Evolutionary conservation across 2,329 filamentous ascomycete species (phyloP), one percentile per base, ranked within the genome.

Genomic region (Neofusicoccum laricinum): DNA sequence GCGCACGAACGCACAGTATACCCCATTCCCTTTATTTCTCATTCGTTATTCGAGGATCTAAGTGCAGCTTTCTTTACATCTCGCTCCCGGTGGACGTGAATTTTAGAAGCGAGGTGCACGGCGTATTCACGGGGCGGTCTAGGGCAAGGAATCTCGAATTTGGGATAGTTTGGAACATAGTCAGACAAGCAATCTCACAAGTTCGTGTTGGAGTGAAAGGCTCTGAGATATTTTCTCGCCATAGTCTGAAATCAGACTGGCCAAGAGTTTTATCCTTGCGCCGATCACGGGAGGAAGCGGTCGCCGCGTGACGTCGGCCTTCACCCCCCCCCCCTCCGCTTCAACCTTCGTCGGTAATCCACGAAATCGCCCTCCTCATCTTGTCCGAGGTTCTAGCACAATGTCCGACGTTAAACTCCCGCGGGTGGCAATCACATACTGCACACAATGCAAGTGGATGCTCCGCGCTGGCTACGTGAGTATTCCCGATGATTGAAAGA

Each of bases 361-460:
- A n/a, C 25, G 36, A 43, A n/a, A 43, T 17, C 41, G 41, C 15
- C 41, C 10, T 8, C 14, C n/a, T n/a, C n/a, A 17, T 43, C 17
- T 19, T 7, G 11, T 8, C 10, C 55, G 12, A 34, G 7, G 12
- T n/a, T 21, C 43, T 15, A 12, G 8, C 17, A n/a, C 50, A 14
- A 63, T 63, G 61, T 46, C 61, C n/a, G 61, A 63, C n/a, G 61
- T 64, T 7, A 68, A 70, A 17, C 80, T 91, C 11, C 93, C 93
- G 3, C 87, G 92, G 50, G 84, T 97, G 61, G 88, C 89, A n/a
- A 97, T 97, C 72, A 87, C 90, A 69, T 97, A 91, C 80, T 97
- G 93, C 80, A 97, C 92, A 0, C 92, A 97, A 79, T 97, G 93
- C 78, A 91, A 91, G 80, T 96, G 93, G 92, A 91, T 95, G 86